phyloP scores from a whole-genome alignment of 1,284 basidiomycete genomes.

The Marasmius fiardii region DNA sequence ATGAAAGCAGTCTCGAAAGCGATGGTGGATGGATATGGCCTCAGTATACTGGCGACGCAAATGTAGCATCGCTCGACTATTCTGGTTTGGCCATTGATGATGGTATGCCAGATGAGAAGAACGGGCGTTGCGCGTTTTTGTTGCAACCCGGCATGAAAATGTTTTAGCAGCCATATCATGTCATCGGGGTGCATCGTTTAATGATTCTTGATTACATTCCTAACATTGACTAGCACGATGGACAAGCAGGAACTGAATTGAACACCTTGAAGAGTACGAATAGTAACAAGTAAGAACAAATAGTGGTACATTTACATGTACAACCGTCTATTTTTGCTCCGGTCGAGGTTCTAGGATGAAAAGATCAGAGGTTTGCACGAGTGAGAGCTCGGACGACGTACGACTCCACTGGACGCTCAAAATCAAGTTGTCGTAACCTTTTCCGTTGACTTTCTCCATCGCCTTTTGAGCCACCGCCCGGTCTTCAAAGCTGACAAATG shows the following conservation, averaged over 20 bases:
- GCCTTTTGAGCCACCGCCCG: slow-evolving; percentile 80
- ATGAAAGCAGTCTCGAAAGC: background rate
- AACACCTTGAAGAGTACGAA: too few species aligned
- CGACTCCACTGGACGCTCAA: slow-evolving; percentile 87
- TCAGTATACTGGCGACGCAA: background rate
- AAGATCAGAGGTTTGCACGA: background rate
- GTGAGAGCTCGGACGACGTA: slow-evolving; percentile 34
- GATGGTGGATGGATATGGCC: background rate
- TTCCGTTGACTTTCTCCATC: slow-evolving; percentile 91
- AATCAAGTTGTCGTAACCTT: slow-evolving; percentile 88
- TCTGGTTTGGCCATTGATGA: background rate
- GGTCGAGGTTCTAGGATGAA: slow-evolving; percentile 7
- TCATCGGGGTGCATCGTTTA: too few species aligned
- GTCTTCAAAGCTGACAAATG: slow-evolving; percentile 93
- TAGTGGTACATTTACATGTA: too few species aligned
- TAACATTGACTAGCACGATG: too few species aligned
- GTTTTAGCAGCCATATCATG: too few species aligned
- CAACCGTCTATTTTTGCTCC: slow-evolving; percentile 6
- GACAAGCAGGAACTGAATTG: too few species aligned
- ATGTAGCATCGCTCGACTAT: background rate
- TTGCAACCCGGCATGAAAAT: background rate
- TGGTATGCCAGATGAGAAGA: background rate
- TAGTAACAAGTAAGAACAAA: too few species aligned
- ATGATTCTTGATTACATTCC: too few species aligned
- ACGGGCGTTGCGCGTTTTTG: background rate